These are phyloP conservation scores for Mycena filopes DNA, from an alignment of 768 basidiomycete genomes.

Conservation along the genomic window DNA sequence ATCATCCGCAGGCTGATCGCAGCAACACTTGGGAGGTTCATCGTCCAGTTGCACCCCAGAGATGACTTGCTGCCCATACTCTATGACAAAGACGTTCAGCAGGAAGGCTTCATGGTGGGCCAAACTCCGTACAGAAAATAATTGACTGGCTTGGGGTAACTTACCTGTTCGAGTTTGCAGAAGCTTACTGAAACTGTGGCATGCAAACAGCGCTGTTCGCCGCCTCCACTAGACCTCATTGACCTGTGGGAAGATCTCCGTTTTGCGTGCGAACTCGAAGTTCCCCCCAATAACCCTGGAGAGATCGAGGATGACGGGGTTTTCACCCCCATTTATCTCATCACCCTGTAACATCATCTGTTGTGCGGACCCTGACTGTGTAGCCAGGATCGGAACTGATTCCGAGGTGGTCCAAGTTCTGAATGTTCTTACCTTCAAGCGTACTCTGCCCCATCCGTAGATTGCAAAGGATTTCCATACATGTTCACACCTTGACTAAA, in stretches of 20 bases:
- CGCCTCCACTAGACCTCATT: not conserved
- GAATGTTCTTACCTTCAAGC: slow-evolving; percentile 3
- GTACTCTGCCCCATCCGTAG: slow-evolving; percentile 1
- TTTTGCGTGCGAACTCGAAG: not conserved
- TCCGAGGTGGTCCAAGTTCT: not conserved
- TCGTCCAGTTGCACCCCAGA: not conserved
- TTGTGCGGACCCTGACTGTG: not conserved
- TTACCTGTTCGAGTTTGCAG: not conserved
- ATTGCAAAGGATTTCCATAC: not conserved
- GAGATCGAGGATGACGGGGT: not conserved
- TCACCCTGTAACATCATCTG: not conserved
- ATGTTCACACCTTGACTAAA: not conserved
- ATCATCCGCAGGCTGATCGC: not conserved
- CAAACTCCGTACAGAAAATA: not conserved
- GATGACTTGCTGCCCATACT: slow-evolving; percentile 7
- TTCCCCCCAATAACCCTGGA: no score
- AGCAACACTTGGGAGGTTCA: not conserved
- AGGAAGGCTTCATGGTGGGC: not conserved
- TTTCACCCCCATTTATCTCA: not conserved
- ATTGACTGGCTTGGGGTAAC: slow-evolving; percentile 8
- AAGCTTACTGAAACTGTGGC: not conserved
- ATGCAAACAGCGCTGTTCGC: not conserved
- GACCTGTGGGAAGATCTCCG: slow-evolving; percentile 6
- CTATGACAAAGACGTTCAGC: not conserved
- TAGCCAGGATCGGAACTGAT: not conserved